Conservation (phyloP, 2,329 filamentous ascomycete genomes). For the Pseudopyricularia cyperi region DNA sequence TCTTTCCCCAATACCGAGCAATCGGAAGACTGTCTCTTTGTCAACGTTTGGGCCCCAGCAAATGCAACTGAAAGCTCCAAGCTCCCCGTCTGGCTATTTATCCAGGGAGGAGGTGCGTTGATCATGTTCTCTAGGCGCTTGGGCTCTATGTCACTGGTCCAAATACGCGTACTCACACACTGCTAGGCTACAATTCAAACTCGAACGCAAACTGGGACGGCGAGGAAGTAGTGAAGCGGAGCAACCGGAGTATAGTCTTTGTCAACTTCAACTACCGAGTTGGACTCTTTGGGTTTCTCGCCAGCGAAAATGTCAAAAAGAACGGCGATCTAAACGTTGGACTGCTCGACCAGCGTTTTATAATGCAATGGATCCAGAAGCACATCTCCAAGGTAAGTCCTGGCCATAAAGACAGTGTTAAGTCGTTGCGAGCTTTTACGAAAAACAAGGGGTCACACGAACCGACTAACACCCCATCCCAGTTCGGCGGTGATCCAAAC, state of each 20-base stretch:
- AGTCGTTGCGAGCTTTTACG: neutral
- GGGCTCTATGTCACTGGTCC: neutral
- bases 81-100: slow-evolving; percentile 40
- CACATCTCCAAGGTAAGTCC: slow-evolving; percentile 28
- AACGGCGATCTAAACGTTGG: slow-evolving; percentile 49
- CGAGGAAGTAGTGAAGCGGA: slow-evolving; percentile 24
- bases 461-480: neutral
- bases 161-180: neutral
- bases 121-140: too few relatives aligned
- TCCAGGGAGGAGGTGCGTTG: slow-evolving; percentile 27
- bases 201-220: slow-evolving; percentile 38
- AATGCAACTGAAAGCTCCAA: slow-evolving; percentile 24
- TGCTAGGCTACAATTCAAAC: slow-evolving; percentile 26
- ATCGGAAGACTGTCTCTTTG: slow-evolving; percentile 27
- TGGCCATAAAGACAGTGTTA: neutral
- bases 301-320: slow-evolving; percentile 37
- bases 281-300: slow-evolving; percentile 48
- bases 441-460: neutral
- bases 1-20: slow-evolving; percentile 15
- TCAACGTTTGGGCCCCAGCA: slow-evolving; percentile 29
- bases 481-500: slow-evolving; percentile 11
- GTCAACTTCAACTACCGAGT: slow-evolving; percentile 52
- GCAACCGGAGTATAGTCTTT: slow-evolving; percentile 30
- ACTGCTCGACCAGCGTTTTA: slow-evolving; percentile 47
- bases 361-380: slow-evolving; percentile 46